Percentiles rank a stretch among this genome's conserved stretches.
phyloP scores from a whole-genome alignment of 306 rosid species.

The Vigna nakashimae region DNA sequence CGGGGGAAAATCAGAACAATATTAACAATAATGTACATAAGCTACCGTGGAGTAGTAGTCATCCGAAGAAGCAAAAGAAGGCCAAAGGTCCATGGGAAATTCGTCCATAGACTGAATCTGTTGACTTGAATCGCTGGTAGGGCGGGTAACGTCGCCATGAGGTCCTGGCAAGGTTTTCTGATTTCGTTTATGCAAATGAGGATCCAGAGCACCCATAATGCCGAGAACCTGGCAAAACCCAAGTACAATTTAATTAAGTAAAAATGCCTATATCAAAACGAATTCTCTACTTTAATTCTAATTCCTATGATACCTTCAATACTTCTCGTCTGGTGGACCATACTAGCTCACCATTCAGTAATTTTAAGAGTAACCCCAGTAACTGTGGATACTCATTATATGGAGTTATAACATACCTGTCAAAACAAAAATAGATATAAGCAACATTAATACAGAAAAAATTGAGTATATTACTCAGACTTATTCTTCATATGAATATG shows the following conservation, averaged over 20 bases:
- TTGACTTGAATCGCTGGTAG: conserved; percentile 88
- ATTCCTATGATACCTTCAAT: conserved; percentile 70
- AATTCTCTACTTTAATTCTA: conserved; percentile 38
- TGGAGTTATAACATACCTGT: conserved; percentile 95
- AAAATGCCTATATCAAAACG: conserved; percentile 14
- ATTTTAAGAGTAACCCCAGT: conserved; percentile 89
- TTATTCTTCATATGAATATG: conserved; percentile 16
- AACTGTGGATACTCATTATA: conserved; percentile 88
- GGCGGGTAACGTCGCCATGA: conserved; percentile 83
- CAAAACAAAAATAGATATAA: conserved; percentile 33
- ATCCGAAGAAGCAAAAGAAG: conserved; percentile 95
- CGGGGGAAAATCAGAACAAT: conserved; percentile 22
- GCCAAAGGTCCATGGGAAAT: conserved; percentile 86
- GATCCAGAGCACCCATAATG: conserved; percentile 99
- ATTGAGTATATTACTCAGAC: conserved; percentile 30
- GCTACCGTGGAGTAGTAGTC: conserved; percentile 92
- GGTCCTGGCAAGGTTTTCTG: conserved; percentile 81
- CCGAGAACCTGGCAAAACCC: conserved; percentile 81
- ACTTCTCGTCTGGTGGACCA: conserved; percentile 99
- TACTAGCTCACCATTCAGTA: conserved; percentile 91
- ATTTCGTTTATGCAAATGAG: conserved; percentile 89
- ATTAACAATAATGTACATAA: conserved; percentile 35
- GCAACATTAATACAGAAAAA: conserved; percentile 28
- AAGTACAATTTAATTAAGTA: conserved; percentile 28
- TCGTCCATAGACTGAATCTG: conserved; percentile 94